Conservation (phyloP, 768 basidiomycete genomes). For the Termitomyces sp. region DNA sequence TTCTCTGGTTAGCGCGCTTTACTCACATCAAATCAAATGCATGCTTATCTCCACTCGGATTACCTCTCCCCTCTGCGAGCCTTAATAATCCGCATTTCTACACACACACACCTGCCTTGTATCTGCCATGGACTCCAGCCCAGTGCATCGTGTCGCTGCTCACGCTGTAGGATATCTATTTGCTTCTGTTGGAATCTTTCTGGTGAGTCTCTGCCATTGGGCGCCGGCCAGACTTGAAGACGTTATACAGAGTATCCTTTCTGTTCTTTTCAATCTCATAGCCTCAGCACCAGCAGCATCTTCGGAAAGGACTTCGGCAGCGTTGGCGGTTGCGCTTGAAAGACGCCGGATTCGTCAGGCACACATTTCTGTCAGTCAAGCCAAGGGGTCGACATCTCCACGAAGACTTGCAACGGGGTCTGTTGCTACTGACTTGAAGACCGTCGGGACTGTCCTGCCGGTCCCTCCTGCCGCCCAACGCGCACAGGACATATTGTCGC, state of each 20-base stretch:
- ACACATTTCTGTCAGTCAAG: not conserved
- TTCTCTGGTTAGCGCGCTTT: not conserved
- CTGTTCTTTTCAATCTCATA: conserved; percentile 21
- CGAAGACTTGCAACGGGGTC: not conserved
- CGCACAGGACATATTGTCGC: not conserved
- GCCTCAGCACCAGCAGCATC: not conserved
- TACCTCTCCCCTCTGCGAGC: not conserved
- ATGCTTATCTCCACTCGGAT: conserved; percentile 1
- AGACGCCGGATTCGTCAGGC: not conserved
- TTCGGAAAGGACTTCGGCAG: not conserved
- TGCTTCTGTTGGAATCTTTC: conserved; percentile 29
- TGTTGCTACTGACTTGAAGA: not conserved
- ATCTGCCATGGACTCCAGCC: conserved; percentile 6
- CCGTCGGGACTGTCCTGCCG: not conserved
- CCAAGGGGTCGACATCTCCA: not conserved
- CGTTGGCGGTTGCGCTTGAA: not conserved
- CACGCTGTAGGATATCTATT: conserved; percentile 29
- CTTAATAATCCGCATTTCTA: not conserved
- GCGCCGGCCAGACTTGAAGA: not conserved
- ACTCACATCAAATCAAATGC: not conserved
- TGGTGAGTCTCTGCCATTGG: conserved; percentile 24
- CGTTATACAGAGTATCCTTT: conserved; percentile 29
- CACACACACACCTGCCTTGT: not conserved
- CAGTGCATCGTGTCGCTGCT: conserved; percentile 22
- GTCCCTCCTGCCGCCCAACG: not conserved